Base-by-base conservation (phyloP, 1,284 basidiomycete genomes). In the Ustilago curta region DNA sequence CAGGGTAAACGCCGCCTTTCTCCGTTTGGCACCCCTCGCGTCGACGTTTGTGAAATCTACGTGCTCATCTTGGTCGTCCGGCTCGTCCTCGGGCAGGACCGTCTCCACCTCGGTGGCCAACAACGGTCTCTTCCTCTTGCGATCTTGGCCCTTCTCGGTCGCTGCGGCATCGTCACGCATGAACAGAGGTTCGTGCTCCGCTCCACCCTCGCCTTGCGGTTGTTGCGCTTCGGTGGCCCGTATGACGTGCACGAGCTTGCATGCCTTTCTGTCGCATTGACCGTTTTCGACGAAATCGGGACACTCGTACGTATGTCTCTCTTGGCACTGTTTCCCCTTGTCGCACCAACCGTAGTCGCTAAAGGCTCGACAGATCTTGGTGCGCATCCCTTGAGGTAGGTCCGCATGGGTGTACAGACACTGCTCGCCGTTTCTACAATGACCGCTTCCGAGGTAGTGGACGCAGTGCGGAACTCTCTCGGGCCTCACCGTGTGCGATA, bases 391-490 rank as follows among this genome's bases (percentile, higher is more conserved):
- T 0, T 70, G 64, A 8, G 29, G 19, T 8, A 72, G 27, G 29
- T 54, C 56, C 27, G 78, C 59, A 50, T 84, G 82, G 6, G 75
- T 76, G 49, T 84, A 84, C 21, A 68, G 19, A 47, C 83, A 84
- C 29, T 58, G 44, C 4, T 77, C 71, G 27, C 79, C 81, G 37
- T 82, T 80, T n/a, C 81, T 65, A 43, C 83, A 84, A 9, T 63
- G 29, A 6, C 77, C 66, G 0, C 60, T 45, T 1, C 79, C 48
- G 16, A 81, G 56, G 39, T 69, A 84, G 55, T 84, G 83, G 0
- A 80, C 79, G 45, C 83, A 84, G 54, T 84, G 80, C 32, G 83
- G 83, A n/a, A 76, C 68, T 2, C 79, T 50, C 29, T 84, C 71
- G 2, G 78, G 35, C 42, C 59, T 58, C 4, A 50, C 69, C 7